A percentile compares a stretch with the other conserved stretches of the same genome.
Evolutionary conservation across 108 stramenopile species (phyloP).

Genomic region (Chaetoceros tenuissimus): DNA sequence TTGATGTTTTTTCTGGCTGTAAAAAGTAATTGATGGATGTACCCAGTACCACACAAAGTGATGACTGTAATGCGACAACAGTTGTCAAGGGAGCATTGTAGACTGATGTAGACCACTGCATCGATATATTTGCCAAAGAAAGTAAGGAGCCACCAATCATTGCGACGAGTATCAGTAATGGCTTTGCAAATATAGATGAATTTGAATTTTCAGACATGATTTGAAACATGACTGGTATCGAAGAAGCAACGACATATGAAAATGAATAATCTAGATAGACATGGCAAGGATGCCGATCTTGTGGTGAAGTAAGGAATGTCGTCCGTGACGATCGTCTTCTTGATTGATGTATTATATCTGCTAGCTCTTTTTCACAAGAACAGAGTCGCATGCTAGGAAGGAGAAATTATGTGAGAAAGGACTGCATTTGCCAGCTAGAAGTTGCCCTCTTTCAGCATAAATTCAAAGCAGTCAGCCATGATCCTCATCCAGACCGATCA

Average conservation of each 20-base stretch:
- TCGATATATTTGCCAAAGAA: slow-evolving; percentile 24
- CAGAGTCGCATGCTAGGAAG: too few species aligned
- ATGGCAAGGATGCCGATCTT: slow-evolving; percentile 16
- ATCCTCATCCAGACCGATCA: too few species aligned
- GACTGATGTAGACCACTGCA: slow-evolving; percentile 27
- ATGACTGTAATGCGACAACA: slow-evolving; percentile 30
- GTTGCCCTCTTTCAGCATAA: too few species aligned
- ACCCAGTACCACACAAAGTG: slow-evolving; percentile 29
- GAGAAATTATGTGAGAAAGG: too few species aligned
- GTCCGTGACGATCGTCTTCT: too few species aligned
- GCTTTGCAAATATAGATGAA: background rate
- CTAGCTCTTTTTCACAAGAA: too few species aligned
- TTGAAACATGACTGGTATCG: slow-evolving; percentile 8
- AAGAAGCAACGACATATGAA: slow-evolving; percentile 20
- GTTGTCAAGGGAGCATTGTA: slow-evolving; percentile 24
- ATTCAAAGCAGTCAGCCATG: too few species aligned
- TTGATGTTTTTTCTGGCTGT: slow-evolving; percentile 16
- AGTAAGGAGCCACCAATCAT: slow-evolving; percentile 23
- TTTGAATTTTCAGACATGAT: background rate
- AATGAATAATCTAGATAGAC: slow-evolving; percentile 30
- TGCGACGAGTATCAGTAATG: slow-evolving; percentile 13
- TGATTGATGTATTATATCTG: too few species aligned
- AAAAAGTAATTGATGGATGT: slow-evolving; percentile 28
- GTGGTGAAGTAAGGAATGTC: too few species aligned
- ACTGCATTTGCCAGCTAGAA: too few species aligned